Evolutionary conservation across 192 early-diverging fungal species (phyloP).

Genomic region (Lunasporangiospora selenospora): DNA sequence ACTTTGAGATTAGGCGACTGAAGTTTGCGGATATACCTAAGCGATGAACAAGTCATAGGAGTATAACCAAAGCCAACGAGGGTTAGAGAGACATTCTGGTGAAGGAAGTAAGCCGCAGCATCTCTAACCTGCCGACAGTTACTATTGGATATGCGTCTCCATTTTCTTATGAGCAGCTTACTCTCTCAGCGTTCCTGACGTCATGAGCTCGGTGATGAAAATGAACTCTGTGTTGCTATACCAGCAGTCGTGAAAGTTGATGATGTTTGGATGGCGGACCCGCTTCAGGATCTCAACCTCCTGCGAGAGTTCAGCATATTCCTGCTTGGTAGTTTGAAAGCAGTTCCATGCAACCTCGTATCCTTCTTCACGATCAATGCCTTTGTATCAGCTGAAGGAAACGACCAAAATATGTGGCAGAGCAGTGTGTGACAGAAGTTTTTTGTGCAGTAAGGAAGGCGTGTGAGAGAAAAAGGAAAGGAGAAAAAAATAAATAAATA

Average conservation of each 20-base stretch:
- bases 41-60: constrained; percentile 18
- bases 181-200: constrained; percentile 81
- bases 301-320: constrained; percentile 71
- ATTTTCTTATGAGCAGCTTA: no score
- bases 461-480: not conserved
- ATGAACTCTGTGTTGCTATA: constrained; percentile 75
- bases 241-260: constrained; percentile 81
- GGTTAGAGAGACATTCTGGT: not conserved
- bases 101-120: no score
- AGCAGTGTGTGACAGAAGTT: constrained; percentile 23
- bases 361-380: constrained; percentile 87
- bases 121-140: no score
- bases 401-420: constrained; percentile 76
- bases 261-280: constrained; percentile 84
- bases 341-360: constrained; percentile 93
- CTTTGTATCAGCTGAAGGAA: constrained; percentile 87
- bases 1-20: constrained; percentile 76
- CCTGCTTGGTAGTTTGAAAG: constrained; percentile 75
- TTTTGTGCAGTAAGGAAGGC: not conserved
- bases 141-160: no score
- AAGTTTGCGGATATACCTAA: constrained; percentile 73
- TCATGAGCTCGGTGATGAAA: constrained; percentile 88
- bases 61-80: not conserved
- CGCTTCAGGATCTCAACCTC: constrained; percentile 83
- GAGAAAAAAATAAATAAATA: not conserved